Base-by-base conservation (phyloP, 2,329 filamentous ascomycete species). In the Juglanconis oblonga region DNA sequence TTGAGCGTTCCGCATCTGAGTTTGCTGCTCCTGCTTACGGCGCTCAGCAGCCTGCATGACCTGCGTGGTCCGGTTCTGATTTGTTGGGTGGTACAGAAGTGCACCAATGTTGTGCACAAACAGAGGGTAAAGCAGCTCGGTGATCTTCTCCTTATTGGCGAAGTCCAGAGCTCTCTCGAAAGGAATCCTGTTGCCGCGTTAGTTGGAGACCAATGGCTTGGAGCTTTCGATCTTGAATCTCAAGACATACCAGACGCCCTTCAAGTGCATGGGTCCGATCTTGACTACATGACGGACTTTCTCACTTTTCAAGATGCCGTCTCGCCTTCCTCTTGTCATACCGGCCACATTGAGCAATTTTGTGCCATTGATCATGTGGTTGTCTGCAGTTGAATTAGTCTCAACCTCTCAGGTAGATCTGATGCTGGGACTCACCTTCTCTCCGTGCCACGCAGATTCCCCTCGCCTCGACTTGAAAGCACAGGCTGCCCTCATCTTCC, bases 111-210 rank as follows among this genome's bases (percentile, higher is more conserved):
- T 96, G 76, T 98, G 93, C 44, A 98, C 95, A 73, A 99, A 99
- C 52, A 99, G 81, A 55, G 95, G 95, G 74, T 98, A 99, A 57
- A 98, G 79, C 52, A 93, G 80, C 76, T 98, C 94, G 0, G 95
- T 98, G 65, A 98, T 99, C 79, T 98, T 98, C 76, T 99, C 95
- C 82, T 97, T 98, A 80, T 99, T 99, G 66, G 95, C 95, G 73
- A 99, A 98, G 69, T 98, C 95, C 57, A 99, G 79, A n/a, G 95
- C 95, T 66, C 95, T 89, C 68, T 98, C 95, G 69, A 96, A 98
- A 2, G 95, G 95, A 70, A 99, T 99, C 93, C 93, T 97, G 67
- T 17, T 13, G 13, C 5, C 13, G n/a, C 6, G 61, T 63, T 33
- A 63, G 54, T 52, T 35, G 10, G 10, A 24, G 9, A 13, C 53